Base-by-base conservation (phyloP, 257 asterid genomes). In the Gardenia jasminoides region DNA sequence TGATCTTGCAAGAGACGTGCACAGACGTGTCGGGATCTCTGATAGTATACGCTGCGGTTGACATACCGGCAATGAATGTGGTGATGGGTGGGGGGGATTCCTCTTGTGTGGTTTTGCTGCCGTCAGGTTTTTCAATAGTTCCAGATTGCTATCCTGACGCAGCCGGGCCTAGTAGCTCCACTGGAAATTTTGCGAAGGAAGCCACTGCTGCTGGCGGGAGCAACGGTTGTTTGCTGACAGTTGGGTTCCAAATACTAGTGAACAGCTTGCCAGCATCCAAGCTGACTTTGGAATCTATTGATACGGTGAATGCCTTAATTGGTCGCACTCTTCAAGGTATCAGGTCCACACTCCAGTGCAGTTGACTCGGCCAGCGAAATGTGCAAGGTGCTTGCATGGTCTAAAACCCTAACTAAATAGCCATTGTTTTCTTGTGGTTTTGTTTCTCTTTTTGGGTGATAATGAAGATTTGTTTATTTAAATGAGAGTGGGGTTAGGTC, bases 61-160 rank as follows among this genome's bases (percentile, higher is more conserved):
- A 89, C 22, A 47, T 84, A 12, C 73, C 88, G 59, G 85, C 84
- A 3, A 87, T 93, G 89, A 88, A 84, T 58, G 67, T 70, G 54
- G 92, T 87, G 78, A 83, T 93, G 91, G 81, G 50, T 2, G 98
- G 98, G 2, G 94, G 93, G 0, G 99, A 94, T 68, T 85, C 96
- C 15, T 82, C 94, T 6, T 68, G 67, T 2, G 86, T 91, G 76
- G 89, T 86, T 26, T 81, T 93, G 78, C 79, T 93, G 72, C 97
- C 99, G 7, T 91, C 98, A 0, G 99, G 99, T 22, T 92, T 93
- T 44, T 86, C 93, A 0, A 88, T 94, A 1, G 80, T 86, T 39
- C 97, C 99, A 1, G 96, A 88, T 67, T 87, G 90, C 69, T 77
- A 73, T 43, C 79, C 85, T 0, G 81, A 86, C 10, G 78, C 90